Base-by-base conservation (phyloP, 176 grass and related monocot genomes). In the Triticum dicoccoides region DNA sequence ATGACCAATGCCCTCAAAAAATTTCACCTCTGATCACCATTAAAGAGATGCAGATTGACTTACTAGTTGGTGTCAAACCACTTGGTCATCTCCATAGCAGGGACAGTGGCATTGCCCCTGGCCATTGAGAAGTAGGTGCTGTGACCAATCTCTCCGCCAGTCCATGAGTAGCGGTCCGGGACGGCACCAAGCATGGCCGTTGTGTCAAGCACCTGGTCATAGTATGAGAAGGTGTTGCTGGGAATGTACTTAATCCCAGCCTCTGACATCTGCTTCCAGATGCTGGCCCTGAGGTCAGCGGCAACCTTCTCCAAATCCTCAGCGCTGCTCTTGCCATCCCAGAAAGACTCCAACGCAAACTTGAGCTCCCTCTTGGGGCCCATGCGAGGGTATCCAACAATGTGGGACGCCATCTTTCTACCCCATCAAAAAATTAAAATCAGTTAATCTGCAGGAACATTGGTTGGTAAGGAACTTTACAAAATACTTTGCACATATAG, bases 21-120 rank as follows among this genome's bases (percentile, higher is more conserved):
- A 42, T 9, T 3, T 34, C 3, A 21, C 18, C 23, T 78, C 41
- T 42, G 8, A 12, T 69, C 80, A 86, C 4, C 29, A 76, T 59
- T 76, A 15, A 83, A 89, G 61, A 24, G 5, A 64, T 41, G 52
- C 27, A 49, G 87, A 61, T 68, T 30, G 73, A 33, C 97, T 89
- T 92, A 98, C 94, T 98, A 98, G 94, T 98, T 98, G 71, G 96
- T 98, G 65, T 98, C 96, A 84, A 98, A 98, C 96, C 96, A 98
- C 94, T 98, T 98, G 33, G 96, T 94, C 96, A 96, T 98, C 92
- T 96, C 96, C 96, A 98, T 98, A 70, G 96, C 96, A 77, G 96
- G 96, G 63, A 98, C 96, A 51, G 76, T 78, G 33, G 90, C 92
- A 90, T 98, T 98, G 62, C 96, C 96, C 85, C 96, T 96, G 6